Evolutionary conservation across 148 eudicot genomes (phyloP).

Genomic region (Heliosperma pusillum): DNA sequence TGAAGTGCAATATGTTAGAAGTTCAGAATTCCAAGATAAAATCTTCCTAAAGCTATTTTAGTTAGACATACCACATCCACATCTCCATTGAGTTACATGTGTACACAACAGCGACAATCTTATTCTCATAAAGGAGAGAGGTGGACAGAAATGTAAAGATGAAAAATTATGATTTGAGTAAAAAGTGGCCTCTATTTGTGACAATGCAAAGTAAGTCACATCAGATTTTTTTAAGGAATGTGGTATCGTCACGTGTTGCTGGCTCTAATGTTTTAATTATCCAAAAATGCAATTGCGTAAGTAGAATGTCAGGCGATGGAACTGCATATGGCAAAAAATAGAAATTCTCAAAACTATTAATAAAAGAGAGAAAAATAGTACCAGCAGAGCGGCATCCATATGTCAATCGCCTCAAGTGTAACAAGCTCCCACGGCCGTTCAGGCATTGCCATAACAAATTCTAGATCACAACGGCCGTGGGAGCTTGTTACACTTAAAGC

Average conservation of each 20-base stretch:
- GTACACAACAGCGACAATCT: neutral
- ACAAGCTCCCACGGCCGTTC: conserved; percentile 78
- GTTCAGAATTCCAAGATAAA: neutral
- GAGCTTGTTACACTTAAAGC: neutral
- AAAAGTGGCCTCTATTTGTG: neutral
- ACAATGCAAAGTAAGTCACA: neutral
- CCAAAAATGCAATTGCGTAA: neutral
- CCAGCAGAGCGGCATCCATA: conserved; percentile 74
- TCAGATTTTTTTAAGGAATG: neutral
- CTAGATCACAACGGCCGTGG: conserved; percentile 79
- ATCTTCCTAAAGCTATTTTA: neutral
- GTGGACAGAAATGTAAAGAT: neutral
- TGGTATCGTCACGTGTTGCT: neutral
- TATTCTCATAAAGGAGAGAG: neutral
- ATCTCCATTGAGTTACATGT: neutral
- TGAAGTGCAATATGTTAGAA: neutral
- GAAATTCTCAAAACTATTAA: neutral
- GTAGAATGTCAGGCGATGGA: neutral
- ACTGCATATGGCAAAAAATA: neutral
- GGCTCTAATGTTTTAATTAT: neutral
- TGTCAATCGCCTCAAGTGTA: conserved; percentile 58
- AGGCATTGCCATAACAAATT: conserved; percentile 83
- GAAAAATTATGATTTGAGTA: neutral
- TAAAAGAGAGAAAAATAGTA: conserved; percentile 24
- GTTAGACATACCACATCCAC: neutral